Evolutionary conservation across 2,329 filamentous ascomycete species (phyloP).

Genomic region (Arthrobotrys iridis): DNA sequence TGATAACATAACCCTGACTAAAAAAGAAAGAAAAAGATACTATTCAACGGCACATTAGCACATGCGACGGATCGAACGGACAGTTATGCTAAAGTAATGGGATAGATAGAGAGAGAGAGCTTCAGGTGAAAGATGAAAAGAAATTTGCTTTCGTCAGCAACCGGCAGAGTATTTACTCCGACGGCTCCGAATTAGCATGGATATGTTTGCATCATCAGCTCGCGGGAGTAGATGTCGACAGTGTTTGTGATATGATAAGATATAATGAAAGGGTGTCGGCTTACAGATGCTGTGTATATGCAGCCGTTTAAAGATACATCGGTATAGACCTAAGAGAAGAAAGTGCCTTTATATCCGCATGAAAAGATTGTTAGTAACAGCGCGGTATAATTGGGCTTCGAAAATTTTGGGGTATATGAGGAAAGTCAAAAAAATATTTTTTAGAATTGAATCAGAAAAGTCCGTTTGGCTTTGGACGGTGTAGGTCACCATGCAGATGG

Average conservation of each 20-base stretch:
- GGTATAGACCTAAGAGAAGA: too few relatives aligned
- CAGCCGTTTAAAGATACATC: too few relatives aligned
- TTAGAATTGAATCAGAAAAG: constrained; percentile 45
- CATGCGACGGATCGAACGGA: not conserved
- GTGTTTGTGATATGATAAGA: too few relatives aligned
- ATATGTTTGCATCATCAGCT: constrained; percentile 53
- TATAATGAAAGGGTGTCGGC: not conserved
- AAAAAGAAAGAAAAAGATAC: not conserved
- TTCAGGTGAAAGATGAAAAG: constrained; percentile 55
- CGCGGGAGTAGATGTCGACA: not conserved
- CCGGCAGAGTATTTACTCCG: constrained; percentile 23
- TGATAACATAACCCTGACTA: not conserved
- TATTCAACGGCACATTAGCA: constrained; percentile 7
- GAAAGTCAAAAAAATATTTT: too few relatives aligned
- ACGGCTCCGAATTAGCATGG: constrained; percentile 54
- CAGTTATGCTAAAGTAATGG: not conserved
- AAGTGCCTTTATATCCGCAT: too few relatives aligned
- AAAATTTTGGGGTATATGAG: too few relatives aligned
- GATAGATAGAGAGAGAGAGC: constrained; percentile 8
- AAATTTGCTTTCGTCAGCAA: constrained; percentile 52
- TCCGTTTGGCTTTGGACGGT: constrained; percentile 55
- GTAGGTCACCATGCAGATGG: constrained; percentile 51
- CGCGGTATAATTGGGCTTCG: too few relatives aligned
- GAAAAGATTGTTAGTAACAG: too few relatives aligned
- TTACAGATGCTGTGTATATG: too few relatives aligned